Evolutionary conservation across 1,139 yeast genomes (phyloP).

Genomic region (Saccharomycopsis hybrid): DNA sequence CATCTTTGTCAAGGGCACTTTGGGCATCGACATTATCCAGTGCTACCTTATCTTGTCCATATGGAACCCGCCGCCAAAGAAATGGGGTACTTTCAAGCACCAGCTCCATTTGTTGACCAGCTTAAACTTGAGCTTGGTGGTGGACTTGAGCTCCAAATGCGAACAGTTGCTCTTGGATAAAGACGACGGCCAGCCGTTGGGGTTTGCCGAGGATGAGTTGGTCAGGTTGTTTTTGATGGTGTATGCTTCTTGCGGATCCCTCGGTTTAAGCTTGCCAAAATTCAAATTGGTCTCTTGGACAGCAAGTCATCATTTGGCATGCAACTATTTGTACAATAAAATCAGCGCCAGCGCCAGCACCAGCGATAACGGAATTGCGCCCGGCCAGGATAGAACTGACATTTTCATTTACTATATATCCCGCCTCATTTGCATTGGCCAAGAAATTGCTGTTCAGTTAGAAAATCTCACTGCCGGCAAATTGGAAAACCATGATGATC

Average conservation of each 20-base stretch:
- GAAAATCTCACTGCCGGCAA: background rate
- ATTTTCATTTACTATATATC: constrained; percentile 17
- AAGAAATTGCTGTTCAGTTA: constrained; percentile 12
- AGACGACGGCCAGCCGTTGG: constrained; percentile 34
- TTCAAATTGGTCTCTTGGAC: constrained; percentile 45
- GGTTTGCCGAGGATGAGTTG: constrained; percentile 15
- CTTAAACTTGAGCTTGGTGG: constrained; percentile 39
- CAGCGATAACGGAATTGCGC: too few relatives aligned
- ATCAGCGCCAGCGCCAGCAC: constrained; percentile 15
- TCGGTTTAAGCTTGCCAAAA: constrained; percentile 44
- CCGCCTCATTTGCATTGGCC: constrained; percentile 18
- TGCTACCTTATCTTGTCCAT: constrained; percentile 40
- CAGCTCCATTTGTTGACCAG: constrained; percentile 44
- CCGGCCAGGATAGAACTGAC: constrained; percentile 23
- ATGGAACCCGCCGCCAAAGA: constrained; percentile 47
- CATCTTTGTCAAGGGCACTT: constrained; percentile 39
- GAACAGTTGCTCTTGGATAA: constrained; percentile 24
- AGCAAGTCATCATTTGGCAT: constrained; percentile 32
- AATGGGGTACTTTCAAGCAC: constrained; percentile 45
- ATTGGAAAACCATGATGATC: constrained; percentile 3
- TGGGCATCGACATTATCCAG: constrained; percentile 37
- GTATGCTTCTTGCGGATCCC: constrained; percentile 44
- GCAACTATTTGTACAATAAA: constrained; percentile 32
- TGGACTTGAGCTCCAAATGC: constrained; percentile 40
- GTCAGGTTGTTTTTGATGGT: constrained; percentile 41